phyloP scores from a whole-genome alignment of 495 filamentous ascomycete species.

The Annulohypoxylon moriforme region DNA sequence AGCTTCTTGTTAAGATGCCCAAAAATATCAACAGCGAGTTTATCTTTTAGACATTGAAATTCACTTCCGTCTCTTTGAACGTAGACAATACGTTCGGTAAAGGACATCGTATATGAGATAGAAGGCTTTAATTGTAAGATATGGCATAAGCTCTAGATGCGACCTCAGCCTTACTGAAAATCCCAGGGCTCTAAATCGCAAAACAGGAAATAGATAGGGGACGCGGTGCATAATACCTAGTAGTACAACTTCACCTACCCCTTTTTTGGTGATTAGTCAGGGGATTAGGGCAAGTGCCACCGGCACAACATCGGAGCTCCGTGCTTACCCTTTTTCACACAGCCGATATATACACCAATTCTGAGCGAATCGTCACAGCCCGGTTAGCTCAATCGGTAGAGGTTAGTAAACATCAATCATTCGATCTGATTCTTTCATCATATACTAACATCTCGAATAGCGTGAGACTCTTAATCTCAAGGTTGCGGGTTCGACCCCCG shows the following conservation, averaged over 20 bases:
- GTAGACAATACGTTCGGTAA: neutral
- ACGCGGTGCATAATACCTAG: neutral
- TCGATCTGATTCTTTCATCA: neutral
- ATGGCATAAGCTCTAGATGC: neutral
- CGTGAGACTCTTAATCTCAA: constrained; percentile 86
- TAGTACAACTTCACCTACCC: neutral
- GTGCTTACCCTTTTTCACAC: neutral
- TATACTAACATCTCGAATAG: constrained; percentile 34
- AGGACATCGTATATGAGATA: neutral
- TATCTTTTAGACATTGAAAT: neutral
- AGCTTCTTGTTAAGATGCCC: neutral
- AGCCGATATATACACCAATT: neutral
- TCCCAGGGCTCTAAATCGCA: neutral
- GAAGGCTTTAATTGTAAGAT: neutral
- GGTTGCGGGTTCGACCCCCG: constrained; percentile 66
- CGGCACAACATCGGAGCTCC: constrained; percentile 17
- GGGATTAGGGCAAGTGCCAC: neutral
- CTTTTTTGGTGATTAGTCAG: neutral
- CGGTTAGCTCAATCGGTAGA: constrained; percentile 85
- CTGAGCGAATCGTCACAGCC: constrained; percentile 31
- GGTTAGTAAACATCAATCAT: constrained; percentile 1
- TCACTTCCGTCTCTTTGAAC: neutral
- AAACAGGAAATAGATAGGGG: neutral
- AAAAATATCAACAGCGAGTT: neutral
- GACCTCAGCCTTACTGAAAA: neutral